These are phyloP conservation scores for Inga leiocalycina DNA, from an alignment of 306 rosid genomes.

Conservation along the genomic window DNA sequence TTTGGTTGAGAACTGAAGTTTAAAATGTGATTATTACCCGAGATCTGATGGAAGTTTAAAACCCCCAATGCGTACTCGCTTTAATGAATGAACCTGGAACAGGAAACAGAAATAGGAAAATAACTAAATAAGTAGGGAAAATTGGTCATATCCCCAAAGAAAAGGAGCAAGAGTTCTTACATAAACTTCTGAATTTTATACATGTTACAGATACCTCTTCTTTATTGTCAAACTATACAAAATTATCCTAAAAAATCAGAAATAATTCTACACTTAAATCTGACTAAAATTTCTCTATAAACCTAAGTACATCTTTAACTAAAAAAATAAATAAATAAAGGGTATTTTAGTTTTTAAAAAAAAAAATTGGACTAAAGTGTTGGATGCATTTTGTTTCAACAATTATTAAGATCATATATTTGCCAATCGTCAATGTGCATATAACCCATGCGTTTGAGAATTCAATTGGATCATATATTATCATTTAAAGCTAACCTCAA, in stretches of 20 bases:
- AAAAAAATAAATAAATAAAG: neutral
- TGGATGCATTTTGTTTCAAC: neutral
- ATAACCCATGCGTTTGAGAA: neutral
- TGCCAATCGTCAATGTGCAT: neutral
- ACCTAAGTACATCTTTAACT: neutral
- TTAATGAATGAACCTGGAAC: slow-evolving; percentile 80
- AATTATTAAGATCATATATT: neutral
- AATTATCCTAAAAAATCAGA: neutral
- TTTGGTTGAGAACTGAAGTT: slow-evolving; percentile 12
- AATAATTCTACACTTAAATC: neutral
- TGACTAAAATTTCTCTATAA: neutral
- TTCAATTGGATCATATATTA: slow-evolving; percentile 17
- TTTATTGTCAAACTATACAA: neutral
- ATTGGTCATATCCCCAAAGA: slow-evolving; percentile 7
- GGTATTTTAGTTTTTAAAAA: neutral
- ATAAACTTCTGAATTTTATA: neutral
- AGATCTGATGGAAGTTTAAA: slow-evolving; percentile 90
- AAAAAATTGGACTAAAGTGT: neutral
- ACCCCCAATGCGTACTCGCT: slow-evolving; percentile 83
- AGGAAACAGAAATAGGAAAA: slow-evolving; percentile 35
- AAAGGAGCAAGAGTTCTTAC: neutral
- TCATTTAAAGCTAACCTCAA: slow-evolving; percentile 63
- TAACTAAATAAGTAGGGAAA: neutral
- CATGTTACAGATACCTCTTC: neutral
- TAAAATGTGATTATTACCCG: slow-evolving; percentile 57